phyloP scores from a whole-genome alignment of 345 rosid species.

The Orychophragmus violaceus region DNA sequence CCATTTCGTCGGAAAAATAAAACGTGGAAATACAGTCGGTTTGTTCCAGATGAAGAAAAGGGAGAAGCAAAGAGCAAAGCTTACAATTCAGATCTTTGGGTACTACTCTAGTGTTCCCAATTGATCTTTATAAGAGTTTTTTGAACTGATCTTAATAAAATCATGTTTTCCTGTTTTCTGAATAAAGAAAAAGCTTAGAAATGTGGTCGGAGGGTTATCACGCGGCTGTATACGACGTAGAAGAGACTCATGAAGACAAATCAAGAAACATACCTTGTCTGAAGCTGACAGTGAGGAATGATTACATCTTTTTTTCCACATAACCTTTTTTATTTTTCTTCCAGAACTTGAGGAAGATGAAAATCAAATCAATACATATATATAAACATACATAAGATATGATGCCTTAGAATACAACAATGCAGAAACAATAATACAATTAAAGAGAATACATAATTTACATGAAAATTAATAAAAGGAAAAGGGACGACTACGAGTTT shows the following conservation, averaged over 20 bases:
- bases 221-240: conserved; percentile 16
- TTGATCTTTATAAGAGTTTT: no score
- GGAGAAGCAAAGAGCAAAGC: conserved; percentile 5
- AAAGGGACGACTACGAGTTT: not conserved
- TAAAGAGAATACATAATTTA: conserved; percentile 26
- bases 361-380: conserved; percentile 11
- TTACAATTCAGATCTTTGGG: conserved; percentile 10
- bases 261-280: not conserved
- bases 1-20: conserved; percentile 10
- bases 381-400: not conserved
- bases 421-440: conserved; percentile 21
- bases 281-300: not conserved
- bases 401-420: conserved; percentile 24
- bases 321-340: conserved; percentile 1
- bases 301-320: not conserved
- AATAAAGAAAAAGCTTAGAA: conserved; percentile 15
- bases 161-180: not conserved
- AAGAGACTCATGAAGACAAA: conserved; percentile 7
- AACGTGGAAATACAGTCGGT: conserved; percentile 4
- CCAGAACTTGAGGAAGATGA: conserved; percentile 9
- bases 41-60: conserved; percentile 22
- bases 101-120: no score
- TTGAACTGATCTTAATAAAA: no score
- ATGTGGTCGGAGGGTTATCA: conserved; percentile 17
- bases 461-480: conserved; percentile 9